Base-by-base conservation (phyloP, 139 green algal species). In the Pycnococcus provasolii region DNA sequence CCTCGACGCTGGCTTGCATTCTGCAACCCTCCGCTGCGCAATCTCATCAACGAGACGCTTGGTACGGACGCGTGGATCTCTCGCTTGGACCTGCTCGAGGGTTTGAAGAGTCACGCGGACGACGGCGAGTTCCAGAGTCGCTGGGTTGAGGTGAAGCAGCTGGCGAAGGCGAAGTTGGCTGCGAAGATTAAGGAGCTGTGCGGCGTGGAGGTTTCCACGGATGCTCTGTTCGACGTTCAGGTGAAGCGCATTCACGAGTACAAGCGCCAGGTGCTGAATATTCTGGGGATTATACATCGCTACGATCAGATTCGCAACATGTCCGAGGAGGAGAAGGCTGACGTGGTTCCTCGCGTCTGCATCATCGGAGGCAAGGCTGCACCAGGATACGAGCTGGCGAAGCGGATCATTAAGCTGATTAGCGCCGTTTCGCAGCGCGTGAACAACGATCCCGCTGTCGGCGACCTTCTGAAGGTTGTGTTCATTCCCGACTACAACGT, bases 171-270 rank as follows among this genome's bases (percentile, higher is more conserved):
- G 46, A 72, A 70, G n/a, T 80, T 94, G n/a, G 86, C 85, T 2
- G 73, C 62, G 1, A 84, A 85, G 51, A 82, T 97, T 62, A 84
- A 87, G 74, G 68, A 83, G 51, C 68, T 77, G n/a, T 90, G 81
- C 60, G 91, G 91, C 65, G 78, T 91, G 37, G 54, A 61, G 8
- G 65, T 71, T 3, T 39, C 11, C 53, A 15, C 44, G 15, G 55
- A 84, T 59, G 73, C 86, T 40, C 84, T 98, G 83, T 97, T 93
- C 65, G 92, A 98, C 83, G 79, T 98, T 57, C 92, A 96, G 66
- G 83, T 96, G 67, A 97, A 99, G 83, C 86, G 93, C 64, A 97
- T 99, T 67, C 92, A 97, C 80, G 92, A 99, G 84, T 99, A 99
- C 88, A 99, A 99, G 89, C 82, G 93, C 58, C 93, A 99, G 87